Percentiles rank a stretch among this genome's conserved stretches.
These are phyloP conservation scores for Ceriops tagal DNA, from an alignment of 345 rosid genomes.

Conservation along the genomic window DNA sequence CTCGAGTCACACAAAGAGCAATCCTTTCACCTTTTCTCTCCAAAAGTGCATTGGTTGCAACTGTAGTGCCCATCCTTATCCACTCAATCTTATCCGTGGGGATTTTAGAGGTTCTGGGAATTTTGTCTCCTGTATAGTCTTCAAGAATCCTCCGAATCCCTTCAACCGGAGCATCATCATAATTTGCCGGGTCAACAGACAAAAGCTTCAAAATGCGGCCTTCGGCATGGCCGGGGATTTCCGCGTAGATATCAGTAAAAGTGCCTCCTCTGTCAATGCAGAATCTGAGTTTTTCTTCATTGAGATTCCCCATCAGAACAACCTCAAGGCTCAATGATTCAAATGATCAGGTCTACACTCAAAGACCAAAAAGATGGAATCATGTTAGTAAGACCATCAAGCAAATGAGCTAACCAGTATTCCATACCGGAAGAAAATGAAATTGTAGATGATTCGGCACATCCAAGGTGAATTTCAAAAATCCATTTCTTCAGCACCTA, in stretches of 20 bases:
- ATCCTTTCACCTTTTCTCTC: conserved; percentile 96
- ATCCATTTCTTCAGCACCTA: too few species aligned
- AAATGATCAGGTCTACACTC: too few species aligned
- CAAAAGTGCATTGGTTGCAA: conserved; percentile 89
- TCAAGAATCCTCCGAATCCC: conserved; percentile 90
- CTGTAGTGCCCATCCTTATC: conserved; percentile 98
- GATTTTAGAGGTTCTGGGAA: conserved; percentile 64
- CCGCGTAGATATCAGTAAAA: conserved; percentile 95
- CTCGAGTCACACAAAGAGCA: conserved; percentile 80
- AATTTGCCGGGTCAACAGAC: conserved; percentile 90
- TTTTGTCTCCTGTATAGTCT: conserved; percentile 61
- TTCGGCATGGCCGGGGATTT: conserved; percentile 67
- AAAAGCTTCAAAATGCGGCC: conserved; percentile 81
- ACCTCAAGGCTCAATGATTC: neutral
- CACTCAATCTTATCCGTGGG: conserved; percentile 90
- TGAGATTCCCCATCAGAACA: conserved; percentile 42
- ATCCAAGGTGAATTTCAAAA: too few species aligned
- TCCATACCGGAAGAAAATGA: too few species aligned
- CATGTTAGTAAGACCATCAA: too few species aligned
- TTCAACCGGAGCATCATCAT: conserved; percentile 95
- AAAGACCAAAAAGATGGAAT: too few species aligned
- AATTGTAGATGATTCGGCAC: too few species aligned
- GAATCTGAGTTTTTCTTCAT: conserved; percentile 61
- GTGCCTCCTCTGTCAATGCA: conserved; percentile 97
- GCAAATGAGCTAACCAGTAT: too few species aligned